Evolutionary conservation across 78 protist genomes (phyloP), one percentile per base, ranked within the genome.

Genomic region (Capsaspora owczarzaki): DNA sequence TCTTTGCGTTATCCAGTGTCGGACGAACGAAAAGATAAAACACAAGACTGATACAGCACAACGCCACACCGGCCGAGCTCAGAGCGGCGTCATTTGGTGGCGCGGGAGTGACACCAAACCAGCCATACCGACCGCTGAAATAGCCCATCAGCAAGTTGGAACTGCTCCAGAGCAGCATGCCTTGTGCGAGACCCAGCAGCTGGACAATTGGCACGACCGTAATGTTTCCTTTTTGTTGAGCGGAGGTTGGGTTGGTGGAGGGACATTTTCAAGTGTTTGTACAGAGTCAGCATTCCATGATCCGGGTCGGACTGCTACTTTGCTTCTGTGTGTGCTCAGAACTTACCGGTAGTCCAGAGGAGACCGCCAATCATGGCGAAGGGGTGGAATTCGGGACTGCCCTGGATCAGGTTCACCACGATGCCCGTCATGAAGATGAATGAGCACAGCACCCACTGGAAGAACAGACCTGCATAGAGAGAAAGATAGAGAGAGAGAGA

Each of bases 111-210:
- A n/a, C n/a, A n/a, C n/a, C n/a, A n/a, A n/a, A n/a, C n/a, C n/a
- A n/a, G n/a, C 87, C 90, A 44, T 84, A 91, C 69, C 79, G 84
- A 19, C 93, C 91, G 22, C 74, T 47, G 27, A 86, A 77, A 78
- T 80, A 93, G 35, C 96, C 93, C 5, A 74, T 61, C 68, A 91
- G 47, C 63, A 91, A 51, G 74, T 85, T 89, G 27, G 90, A 10
- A 27, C 76, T 49, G 12, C 90, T 78, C 96, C 96, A 93, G 41
- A 90, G n/a, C 25, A 86, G 66, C 60, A 93, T 31, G 5, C 94
- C 96, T 25, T 91, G 63, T 12, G 91, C 89, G 20, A 93, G 74
- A 29, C 96, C 96, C 41, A 89, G 80, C 10, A 82, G 23, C 23
- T 89, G 74, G 16, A 93, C 89, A 61, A 91, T 82, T 2, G 93